A percentile compares a stretch with the other conserved stretches of the same genome.
Evolutionary conservation across 2,329 filamentous ascomycete genomes (phyloP).

Genomic region (Fusarium continuum): DNA sequence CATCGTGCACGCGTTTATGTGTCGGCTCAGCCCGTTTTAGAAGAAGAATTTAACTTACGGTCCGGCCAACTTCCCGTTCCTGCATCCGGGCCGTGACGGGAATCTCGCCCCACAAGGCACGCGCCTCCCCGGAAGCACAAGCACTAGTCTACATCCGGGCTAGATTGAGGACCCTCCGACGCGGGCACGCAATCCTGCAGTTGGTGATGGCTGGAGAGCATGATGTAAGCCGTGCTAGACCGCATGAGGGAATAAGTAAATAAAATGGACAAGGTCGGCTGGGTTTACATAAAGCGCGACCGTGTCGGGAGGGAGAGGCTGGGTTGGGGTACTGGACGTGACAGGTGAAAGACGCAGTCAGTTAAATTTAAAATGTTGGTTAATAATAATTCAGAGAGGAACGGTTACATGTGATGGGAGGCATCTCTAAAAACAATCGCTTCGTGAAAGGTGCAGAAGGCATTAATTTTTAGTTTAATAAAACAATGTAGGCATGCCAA

Average conservation of each 20-base stretch:
- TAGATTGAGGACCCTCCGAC: conserved; percentile 5
- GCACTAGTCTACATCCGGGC: background rate
- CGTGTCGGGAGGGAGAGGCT: conserved; percentile 27
- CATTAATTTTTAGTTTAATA: background rate
- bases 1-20: background rate
- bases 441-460: background rate
- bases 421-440: too few relatives aligned
- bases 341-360: background rate
- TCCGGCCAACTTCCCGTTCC: conserved; percentile 24
- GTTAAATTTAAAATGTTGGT: background rate
- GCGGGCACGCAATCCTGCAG: conserved; percentile 22
- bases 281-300: conserved; percentile 21
- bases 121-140: background rate
- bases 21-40: background rate
- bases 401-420: background rate
- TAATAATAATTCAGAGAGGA: background rate
- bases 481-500: background rate
- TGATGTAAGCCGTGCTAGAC: conserved; percentile 25
- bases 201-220: conserved; percentile 5
- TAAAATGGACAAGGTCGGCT: conserved; percentile 30
- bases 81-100: conserved; percentile 37
- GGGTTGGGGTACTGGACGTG: conserved; percentile 25
- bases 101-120: conserved; percentile 34
- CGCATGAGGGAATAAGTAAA: conserved; percentile 38
- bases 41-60: background rate